Percentiles rank a stretch among this genome's conserved stretches.
phyloP scores from a whole-genome alignment of 2,329 filamentous ascomycete genomes.

The Diaporthe longicolla region DNA sequence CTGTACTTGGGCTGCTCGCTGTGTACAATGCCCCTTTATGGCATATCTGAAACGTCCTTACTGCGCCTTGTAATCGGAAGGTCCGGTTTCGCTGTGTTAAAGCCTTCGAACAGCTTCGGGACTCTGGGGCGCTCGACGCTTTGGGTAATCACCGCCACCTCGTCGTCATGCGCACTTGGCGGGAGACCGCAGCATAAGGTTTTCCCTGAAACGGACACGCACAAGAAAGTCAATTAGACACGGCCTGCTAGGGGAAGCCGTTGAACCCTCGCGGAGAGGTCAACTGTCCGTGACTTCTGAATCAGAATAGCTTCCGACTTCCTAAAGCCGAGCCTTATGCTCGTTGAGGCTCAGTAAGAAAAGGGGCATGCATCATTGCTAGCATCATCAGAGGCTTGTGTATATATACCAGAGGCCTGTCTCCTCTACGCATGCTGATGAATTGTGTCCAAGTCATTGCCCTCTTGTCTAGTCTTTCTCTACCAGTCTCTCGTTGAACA shows the following conservation, averaged over 20 bases:
- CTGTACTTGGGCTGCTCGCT: background rate
- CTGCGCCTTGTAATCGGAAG: background rate
- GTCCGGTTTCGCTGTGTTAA: background rate
- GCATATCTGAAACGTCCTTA: background rate
- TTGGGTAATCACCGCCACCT: background rate
- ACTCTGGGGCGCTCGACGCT: constrained; percentile 11
- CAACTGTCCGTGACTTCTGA: background rate
- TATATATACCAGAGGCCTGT: background rate
- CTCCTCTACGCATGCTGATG: background rate
- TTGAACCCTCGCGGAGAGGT: background rate
- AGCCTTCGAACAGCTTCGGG: background rate
- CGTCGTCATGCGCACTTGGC: constrained; percentile 21
- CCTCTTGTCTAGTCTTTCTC: background rate
- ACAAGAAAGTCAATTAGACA: constrained; percentile 12
- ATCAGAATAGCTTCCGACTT: background rate
- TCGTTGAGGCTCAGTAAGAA: background rate
- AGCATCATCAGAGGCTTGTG: background rate
- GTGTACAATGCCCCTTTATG: background rate
- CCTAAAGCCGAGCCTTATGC: background rate
- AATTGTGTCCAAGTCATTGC: background rate
- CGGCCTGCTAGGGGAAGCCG: background rate
- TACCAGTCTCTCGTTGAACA: constrained; percentile 13
- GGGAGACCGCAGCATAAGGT: constrained; percentile 9
- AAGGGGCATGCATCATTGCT: background rate
- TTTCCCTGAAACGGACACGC: background rate